Conservation (phyloP, 1,284 basidiomycete species). For the Mycena citricolor region DNA sequence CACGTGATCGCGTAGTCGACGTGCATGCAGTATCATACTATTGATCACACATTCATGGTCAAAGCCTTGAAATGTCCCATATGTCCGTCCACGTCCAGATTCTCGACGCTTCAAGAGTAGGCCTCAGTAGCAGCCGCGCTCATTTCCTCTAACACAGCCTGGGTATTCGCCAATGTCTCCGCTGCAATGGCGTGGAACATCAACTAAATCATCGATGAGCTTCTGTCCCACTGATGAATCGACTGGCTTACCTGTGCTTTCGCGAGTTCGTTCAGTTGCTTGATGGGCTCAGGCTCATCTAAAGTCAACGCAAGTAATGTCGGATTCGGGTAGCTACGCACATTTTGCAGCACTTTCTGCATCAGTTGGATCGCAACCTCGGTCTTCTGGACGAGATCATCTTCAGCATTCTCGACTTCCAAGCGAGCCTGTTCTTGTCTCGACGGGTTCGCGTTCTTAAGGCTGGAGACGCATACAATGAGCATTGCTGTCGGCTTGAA, state of each 20-base stretch:
- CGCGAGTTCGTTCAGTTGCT: constrained; percentile 88
- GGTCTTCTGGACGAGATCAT: constrained; percentile 95
- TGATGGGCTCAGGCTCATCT: constrained; percentile 91
- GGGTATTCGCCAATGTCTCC: constrained; percentile 78
- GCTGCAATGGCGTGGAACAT: constrained; percentile 84
- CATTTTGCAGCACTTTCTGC: constrained; percentile 97
- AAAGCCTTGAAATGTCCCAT: too few species aligned
- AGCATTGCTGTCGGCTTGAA: not conserved
- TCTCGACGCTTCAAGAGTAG: too few species aligned
- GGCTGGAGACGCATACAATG: constrained; percentile 39
- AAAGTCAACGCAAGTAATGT: constrained; percentile 1
- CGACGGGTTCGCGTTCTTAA: constrained; percentile 73
- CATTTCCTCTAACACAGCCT: constrained; percentile 89
- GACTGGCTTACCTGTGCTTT: constrained; percentile 69
- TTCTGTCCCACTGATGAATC: not conserved
- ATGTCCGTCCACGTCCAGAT: too few species aligned
- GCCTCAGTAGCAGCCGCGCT: constrained; percentile 83
- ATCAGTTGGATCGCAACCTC: constrained; percentile 97
- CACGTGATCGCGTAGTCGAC: too few species aligned
- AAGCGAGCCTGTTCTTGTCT: constrained; percentile 87
- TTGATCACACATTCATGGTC: too few species aligned
- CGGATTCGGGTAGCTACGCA: constrained; percentile 39
- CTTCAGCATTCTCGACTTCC: constrained; percentile 94
- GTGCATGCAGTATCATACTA: too few species aligned
- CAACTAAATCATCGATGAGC: constrained; percentile 55